Evolutionary conservation across 208 protist genomes (phyloP).

Genomic region (Naegleria gruberi): DNA sequence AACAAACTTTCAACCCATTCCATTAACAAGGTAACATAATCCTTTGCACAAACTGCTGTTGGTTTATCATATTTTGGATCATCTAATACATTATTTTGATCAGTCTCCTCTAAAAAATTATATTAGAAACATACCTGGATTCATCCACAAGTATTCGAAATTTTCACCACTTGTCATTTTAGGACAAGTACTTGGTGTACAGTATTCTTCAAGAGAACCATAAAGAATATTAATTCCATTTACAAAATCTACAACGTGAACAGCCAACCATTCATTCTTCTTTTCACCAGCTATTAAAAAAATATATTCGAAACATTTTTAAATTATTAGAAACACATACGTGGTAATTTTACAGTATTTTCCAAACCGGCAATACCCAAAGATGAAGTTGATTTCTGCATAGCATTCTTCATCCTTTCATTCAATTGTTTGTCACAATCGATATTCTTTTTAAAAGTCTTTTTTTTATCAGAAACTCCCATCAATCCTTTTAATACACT

Average conservation of each 20-base stretch:
- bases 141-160: conserved; percentile 92
- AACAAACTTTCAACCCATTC: conserved; percentile 94
- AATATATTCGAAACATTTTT: neutral
- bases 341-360: neutral
- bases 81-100: too few species aligned
- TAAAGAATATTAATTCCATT: conserved; percentile 98
- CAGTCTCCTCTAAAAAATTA: too few species aligned
- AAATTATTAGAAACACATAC: neutral
- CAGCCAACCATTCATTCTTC: conserved; percentile 28
- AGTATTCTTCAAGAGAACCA: conserved; percentile 95
- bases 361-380: neutral
- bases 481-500: neutral
- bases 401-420: neutral
- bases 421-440: neutral
- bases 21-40: conserved; percentile 97
- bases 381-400: neutral
- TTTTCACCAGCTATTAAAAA: neutral
- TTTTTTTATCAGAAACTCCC: neutral
- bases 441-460: neutral
- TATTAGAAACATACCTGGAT: too few species aligned
- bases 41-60: conserved; percentile 76
- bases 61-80: conserved; percentile 85
- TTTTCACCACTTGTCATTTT: conserved; percentile 86
- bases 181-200: conserved; percentile 83
- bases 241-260: conserved; percentile 97